Evolutionary conservation across 1,284 basidiomycete genomes (phyloP), one percentile per base, ranked within the genome.

Genomic region (Abortiporus biennis): DNA sequence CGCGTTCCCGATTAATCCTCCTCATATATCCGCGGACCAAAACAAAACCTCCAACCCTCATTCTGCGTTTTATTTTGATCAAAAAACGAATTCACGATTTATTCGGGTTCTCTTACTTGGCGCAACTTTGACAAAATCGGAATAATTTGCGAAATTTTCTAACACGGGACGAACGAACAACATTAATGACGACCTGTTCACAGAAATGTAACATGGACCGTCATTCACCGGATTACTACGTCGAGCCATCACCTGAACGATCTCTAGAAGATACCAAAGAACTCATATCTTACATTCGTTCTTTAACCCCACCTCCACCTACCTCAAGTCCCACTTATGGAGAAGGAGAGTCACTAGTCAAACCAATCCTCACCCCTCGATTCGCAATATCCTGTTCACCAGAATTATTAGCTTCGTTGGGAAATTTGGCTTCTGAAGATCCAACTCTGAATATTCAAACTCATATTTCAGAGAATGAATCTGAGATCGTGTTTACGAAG

Each of bases 151-250:
- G n/a, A n/a, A n/a, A n/a, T n/a, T n/a, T n/a, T n/a, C n/a, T n/a
- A n/a, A n/a, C n/a, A n/a, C n/a, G n/a, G n/a, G n/a, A n/a, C n/a
- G n/a, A n/a, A n/a, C n/a, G n/a, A n/a, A n/a, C n/a, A n/a, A n/a
- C n/a, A n/a, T n/a, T n/a, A n/a, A n/a, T n/a, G n/a, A n/a, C n/a
- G n/a, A n/a, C 52, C 43, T 55, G 47, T 37, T 20, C 32, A 37
- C 55, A 89, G 85, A 89, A 95, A 82, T 97, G 94, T 64, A 93
- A 91, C 66, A 97, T 98, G 92, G 76, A 97, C 66, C 74, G 82
- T 17, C 74, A 93, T 55, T 73, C 68, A 32, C 81, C 88, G 0
- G 61, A 70, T 9, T 67, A 78, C 56, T 97, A 95, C 63, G 63
- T 82, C 51, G 92, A 96, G 62, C 55, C 69, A 3, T 81, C 78